phyloP scores from a whole-genome alignment of 2,329 filamentous ascomycete species.

The Hypomyces rosellus region DNA sequence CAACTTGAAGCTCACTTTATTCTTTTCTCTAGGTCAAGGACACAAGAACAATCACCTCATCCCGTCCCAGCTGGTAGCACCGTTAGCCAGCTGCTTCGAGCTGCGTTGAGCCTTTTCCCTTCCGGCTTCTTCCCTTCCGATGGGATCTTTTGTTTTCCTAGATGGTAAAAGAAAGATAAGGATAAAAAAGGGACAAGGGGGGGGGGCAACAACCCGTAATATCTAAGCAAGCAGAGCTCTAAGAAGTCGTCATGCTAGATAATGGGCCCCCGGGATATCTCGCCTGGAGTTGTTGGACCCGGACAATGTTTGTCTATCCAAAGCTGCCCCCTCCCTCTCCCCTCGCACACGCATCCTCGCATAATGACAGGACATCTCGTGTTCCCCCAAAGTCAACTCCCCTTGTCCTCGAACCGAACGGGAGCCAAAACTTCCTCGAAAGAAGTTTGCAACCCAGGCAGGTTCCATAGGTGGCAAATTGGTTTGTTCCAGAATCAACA shows the following conservation, averaged over 20 bases:
- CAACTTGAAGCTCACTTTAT: no score
- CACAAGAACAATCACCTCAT: no score
- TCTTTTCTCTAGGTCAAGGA: no score
- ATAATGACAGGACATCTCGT: constrained; percentile 12
- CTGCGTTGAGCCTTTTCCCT: constrained; percentile 10
- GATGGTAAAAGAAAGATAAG: no score
- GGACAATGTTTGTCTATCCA: constrained; percentile 4
- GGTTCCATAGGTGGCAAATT: no score
- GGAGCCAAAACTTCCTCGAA: no score
- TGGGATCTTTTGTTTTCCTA: background rate
- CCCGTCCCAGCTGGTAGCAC: constrained; percentile 5
- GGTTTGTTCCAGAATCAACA: background rate
- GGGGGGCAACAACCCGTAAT: background rate
- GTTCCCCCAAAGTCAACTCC: background rate
- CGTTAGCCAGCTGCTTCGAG: constrained; percentile 4
- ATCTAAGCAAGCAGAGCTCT: background rate
- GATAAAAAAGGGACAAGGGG: background rate
- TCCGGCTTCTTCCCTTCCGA: constrained; percentile 11
- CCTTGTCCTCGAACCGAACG: background rate
- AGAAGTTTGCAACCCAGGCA: no score
- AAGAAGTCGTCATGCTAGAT: background rate
- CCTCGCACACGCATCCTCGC: constrained; percentile 10
- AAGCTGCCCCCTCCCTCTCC: background rate
- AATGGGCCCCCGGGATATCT: constrained; percentile 1
- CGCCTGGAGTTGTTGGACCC: constrained; percentile 8